Conservation (phyloP, 2,329 filamentous ascomycete species). For the Boeremia lycopersici region DNA sequence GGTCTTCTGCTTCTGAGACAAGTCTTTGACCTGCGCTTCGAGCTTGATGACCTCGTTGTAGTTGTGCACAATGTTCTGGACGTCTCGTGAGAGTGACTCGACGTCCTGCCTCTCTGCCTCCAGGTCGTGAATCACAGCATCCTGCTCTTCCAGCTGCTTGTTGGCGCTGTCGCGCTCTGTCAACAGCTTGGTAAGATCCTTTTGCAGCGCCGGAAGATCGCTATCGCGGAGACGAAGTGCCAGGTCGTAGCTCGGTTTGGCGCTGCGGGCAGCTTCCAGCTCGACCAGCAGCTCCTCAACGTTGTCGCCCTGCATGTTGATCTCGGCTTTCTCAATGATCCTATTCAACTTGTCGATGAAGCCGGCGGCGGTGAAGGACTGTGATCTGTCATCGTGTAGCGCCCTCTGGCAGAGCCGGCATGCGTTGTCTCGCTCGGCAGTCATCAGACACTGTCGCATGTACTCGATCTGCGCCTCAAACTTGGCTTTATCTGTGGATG, state of each 20-base stretch:
- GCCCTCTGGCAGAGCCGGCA: slow-evolving; percentile 78
- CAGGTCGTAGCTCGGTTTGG: slow-evolving; percentile 69
- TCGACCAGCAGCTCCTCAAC: slow-evolving; percentile 66
- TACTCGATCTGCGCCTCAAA: slow-evolving; percentile 73
- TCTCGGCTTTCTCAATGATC: slow-evolving; percentile 57
- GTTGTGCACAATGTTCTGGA: slow-evolving; percentile 76
- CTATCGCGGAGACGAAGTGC: slow-evolving; percentile 69
- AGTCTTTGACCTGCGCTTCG: slow-evolving; percentile 73
- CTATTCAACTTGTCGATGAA: slow-evolving; percentile 70
- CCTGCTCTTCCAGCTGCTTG: slow-evolving; percentile 63
- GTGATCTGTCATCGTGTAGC: slow-evolving; percentile 64
- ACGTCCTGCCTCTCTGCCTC: slow-evolving; percentile 73
- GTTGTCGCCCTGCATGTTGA: slow-evolving; percentile 65
- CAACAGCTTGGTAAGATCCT: slow-evolving; percentile 63
- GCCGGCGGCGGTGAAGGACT: slow-evolving; percentile 59
- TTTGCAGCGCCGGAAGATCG: slow-evolving; percentile 73
- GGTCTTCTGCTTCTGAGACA: slow-evolving; percentile 76
- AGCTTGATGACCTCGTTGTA: slow-evolving; percentile 73
- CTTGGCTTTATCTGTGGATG: slow-evolving; percentile 69
- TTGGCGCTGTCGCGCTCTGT: slow-evolving; percentile 47
- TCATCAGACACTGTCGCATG: slow-evolving; percentile 70
- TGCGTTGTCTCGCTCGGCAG: slow-evolving; percentile 69
- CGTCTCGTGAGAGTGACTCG: slow-evolving; percentile 76
- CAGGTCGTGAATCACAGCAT: slow-evolving; percentile 66
- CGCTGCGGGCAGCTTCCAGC: slow-evolving; percentile 63